Conservation (phyloP, 768 basidiomycete genomes). For the Candolleomyces eurysporus region DNA sequence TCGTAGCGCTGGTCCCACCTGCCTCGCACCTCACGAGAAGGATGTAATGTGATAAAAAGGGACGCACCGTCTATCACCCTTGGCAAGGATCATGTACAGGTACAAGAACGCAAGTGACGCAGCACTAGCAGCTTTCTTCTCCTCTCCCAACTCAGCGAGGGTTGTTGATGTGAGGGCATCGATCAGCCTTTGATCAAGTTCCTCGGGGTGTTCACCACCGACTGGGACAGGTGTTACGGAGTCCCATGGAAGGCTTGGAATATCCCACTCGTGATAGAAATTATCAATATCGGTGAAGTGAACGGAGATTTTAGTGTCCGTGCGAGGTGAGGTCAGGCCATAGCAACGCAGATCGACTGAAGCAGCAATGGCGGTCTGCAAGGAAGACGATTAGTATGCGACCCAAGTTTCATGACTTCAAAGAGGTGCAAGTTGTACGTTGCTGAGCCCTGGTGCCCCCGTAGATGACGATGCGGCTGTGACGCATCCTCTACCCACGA, state of each 20-base stretch:
- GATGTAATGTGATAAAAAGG: constrained; percentile 1
- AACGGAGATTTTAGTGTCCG: constrained; percentile 70
- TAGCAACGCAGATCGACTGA: constrained; percentile 96
- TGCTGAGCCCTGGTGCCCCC: too few species aligned
- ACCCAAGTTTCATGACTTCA: background rate
- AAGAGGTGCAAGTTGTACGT: too few species aligned
- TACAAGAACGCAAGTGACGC: constrained; percentile 81
- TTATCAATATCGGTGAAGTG: constrained; percentile 77
- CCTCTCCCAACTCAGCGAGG: constrained; percentile 33
- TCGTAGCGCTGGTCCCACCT: background rate
- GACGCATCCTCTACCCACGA: background rate
- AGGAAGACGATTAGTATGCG: constrained; percentile 9
- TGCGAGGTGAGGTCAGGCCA: constrained; percentile 72
- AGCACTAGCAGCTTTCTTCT: constrained; percentile 36
- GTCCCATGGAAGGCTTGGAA: constrained; percentile 78
- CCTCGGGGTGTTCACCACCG: constrained; percentile 56
- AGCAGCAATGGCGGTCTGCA: constrained; percentile 89
- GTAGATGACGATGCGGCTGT: background rate
- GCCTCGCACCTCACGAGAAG: background rate
- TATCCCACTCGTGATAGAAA: constrained; percentile 80
- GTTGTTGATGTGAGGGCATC: constrained; percentile 60
- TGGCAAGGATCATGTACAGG: constrained; percentile 81
- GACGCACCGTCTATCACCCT: constrained; percentile 27
- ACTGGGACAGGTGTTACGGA: constrained; percentile 52
- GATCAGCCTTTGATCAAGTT: constrained; percentile 71